These are phyloP conservation scores for Purpureocillium lavendulum DNA, from an alignment of 2,329 filamentous ascomycete species.

Conservation along the genomic window DNA sequence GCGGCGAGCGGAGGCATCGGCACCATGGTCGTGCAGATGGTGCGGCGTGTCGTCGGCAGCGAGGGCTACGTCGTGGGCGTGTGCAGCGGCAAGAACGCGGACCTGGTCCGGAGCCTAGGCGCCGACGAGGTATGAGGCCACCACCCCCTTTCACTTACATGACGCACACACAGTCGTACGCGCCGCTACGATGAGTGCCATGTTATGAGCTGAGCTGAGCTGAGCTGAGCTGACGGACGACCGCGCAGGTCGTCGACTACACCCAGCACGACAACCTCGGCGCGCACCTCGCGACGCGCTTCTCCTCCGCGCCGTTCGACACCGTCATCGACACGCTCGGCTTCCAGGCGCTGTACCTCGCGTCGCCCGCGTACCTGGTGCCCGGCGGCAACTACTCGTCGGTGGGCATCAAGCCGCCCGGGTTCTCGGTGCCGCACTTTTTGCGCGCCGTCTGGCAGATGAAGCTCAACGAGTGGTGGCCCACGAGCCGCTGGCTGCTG, in stretches of 20 bases:
- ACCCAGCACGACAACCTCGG: slow-evolving; percentile 25
- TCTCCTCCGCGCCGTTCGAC: slow-evolving; percentile 25
- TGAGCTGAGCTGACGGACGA: too few relatives aligned
- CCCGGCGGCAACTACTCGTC: slow-evolving; percentile 28
- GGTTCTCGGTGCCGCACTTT: slow-evolving; percentile 19
- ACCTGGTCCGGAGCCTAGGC: slow-evolving; percentile 35
- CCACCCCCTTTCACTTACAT: too few relatives aligned
- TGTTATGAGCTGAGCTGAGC: too few relatives aligned
- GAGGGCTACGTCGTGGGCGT: slow-evolving; percentile 35
- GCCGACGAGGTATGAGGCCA: slow-evolving; percentile 34
- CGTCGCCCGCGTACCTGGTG: slow-evolving; percentile 29
- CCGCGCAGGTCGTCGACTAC: slow-evolving; percentile 36
- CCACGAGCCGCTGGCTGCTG: slow-evolving; percentile 23
- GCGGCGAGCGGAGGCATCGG: slow-evolving; percentile 44
- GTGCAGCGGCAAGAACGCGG: slow-evolving; percentile 37
- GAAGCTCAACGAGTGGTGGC: slow-evolving; percentile 30
- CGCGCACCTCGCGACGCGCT: slow-evolving; percentile 21
- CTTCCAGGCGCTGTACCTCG: slow-evolving; percentile 33
- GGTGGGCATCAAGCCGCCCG: slow-evolving; percentile 29
- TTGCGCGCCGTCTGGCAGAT: slow-evolving; percentile 21
- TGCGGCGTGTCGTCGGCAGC: slow-evolving; percentile 25
- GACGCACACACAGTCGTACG: too few relatives aligned
- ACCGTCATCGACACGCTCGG: slow-evolving; percentile 42
- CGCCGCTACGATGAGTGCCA: too few relatives aligned
- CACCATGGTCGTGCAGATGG: slow-evolving; percentile 35